phyloP scores from a whole-genome alignment of 1,284 basidiomycete genomes.

The Xerocomus nothofagi region DNA sequence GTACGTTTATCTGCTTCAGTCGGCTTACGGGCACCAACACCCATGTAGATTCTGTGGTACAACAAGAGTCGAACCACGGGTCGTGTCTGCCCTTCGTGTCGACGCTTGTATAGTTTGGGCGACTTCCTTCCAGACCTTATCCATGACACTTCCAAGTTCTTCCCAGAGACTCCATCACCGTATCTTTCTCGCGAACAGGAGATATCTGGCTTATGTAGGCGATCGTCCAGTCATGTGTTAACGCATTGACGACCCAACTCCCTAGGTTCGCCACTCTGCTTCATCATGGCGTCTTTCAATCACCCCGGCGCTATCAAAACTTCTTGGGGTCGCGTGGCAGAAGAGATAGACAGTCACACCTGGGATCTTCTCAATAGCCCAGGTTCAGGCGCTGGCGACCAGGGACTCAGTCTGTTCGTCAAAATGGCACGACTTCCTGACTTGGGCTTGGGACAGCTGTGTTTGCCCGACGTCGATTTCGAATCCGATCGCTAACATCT shows the following conservation, averaged over 20 bases:
- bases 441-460: constrained; percentile 70
- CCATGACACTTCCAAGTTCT: constrained; percentile 30
- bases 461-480: constrained; percentile 45
- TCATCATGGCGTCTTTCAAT: constrained; percentile 66
- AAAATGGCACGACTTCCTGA: constrained; percentile 75
- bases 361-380: constrained; percentile 60
- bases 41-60: constrained; percentile 76
- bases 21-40: neutral
- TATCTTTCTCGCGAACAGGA: constrained; percentile 60
- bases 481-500: constrained; percentile 19
- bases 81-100: constrained; percentile 74
- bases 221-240: neutral
- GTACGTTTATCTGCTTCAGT: constrained; percentile 41
- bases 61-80: constrained; percentile 70
- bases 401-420: constrained; percentile 62
- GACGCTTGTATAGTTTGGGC: constrained; percentile 65
- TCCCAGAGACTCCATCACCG: constrained; percentile 37
- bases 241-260: constrained; percentile 3
- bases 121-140: constrained; percentile 57
- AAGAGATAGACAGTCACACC: constrained; percentile 64
- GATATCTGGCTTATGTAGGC: constrained; percentile 74
- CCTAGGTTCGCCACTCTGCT: constrained; percentile 72
- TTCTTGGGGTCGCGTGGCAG: constrained; percentile 66
- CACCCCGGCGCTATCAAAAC: constrained; percentile 62
- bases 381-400: constrained; percentile 41